A percentile compares a stretch with the other conserved stretches of the same genome.
Conservation (phyloP, 1,139 yeast genomes). For the Chernovozyma sophiae-reginae region DNA sequence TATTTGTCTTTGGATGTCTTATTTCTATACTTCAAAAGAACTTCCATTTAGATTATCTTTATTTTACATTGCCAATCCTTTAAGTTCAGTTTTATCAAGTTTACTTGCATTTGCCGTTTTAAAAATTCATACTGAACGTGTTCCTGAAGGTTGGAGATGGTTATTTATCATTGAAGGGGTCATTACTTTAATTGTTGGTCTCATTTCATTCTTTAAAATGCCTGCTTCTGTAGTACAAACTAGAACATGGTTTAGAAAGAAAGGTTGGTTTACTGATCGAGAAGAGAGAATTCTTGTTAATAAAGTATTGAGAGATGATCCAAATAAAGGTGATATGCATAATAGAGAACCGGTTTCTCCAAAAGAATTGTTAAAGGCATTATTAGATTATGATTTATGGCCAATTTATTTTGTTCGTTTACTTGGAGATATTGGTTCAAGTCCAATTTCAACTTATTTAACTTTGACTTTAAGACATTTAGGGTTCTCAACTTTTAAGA, state of each 20-base stretch:
- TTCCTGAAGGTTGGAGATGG: conserved; percentile 30
- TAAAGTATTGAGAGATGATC: conserved; percentile 28
- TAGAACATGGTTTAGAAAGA: conserved; percentile 20
- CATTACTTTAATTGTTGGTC: conserved; percentile 25
- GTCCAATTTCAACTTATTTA: conserved; percentile 23
- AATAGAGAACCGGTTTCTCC: conserved; percentile 25
- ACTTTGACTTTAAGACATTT: conserved; percentile 16
- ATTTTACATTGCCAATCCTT: conserved; percentile 21
- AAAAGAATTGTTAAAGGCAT: conserved; percentile 16
- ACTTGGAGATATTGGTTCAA: conserved; percentile 35
- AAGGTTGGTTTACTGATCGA: conserved; percentile 36
- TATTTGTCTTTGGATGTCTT: conserved; percentile 23
- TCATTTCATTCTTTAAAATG: conserved; percentile 28
- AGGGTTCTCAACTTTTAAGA: conserved; percentile 17
- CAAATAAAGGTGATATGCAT: conserved; percentile 31
- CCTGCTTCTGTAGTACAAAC: conserved; percentile 32
- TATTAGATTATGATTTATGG: conserved; percentile 33
- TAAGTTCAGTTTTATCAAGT: conserved; percentile 20
- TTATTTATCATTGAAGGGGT: conserved; percentile 33
- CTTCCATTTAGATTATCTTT: conserved; percentile 22
- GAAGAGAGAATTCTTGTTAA: conserved; percentile 31
- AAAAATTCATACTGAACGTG: conserved; percentile 7
- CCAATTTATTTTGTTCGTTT: conserved; percentile 49
- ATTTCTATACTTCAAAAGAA: conserved; percentile 25
- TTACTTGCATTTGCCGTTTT: conserved; percentile 16